Percentiles rank a stretch among this genome's conserved stretches.
Evolutionary conservation across 2,329 filamentous ascomycete species (phyloP).

Genomic region (Fusarium sp.): DNA sequence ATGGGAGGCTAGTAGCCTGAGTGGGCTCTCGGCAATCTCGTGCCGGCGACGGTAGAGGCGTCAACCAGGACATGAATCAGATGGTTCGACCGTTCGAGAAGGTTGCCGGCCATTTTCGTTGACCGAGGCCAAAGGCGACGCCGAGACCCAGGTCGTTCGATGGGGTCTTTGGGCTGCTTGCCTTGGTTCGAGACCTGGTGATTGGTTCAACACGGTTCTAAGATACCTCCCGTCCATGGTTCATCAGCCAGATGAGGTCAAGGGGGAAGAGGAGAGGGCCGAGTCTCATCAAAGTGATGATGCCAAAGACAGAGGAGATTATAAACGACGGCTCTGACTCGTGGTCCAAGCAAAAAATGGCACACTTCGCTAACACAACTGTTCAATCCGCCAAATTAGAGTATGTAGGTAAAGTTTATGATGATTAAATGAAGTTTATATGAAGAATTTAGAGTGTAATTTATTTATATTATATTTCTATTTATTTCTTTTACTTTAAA

Average conservation of each 20-base stretch:
- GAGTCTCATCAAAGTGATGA: background rate
- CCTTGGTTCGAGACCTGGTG: background rate
- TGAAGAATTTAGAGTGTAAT: too few species aligned
- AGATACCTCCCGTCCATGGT: slow-evolving; percentile 1
- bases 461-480: too few species aligned
- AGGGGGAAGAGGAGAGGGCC: slow-evolving; percentile 3
- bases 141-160: slow-evolving; percentile 21
- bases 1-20: background rate
- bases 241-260: slow-evolving; percentile 6
- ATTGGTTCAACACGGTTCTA: slow-evolving; percentile 21
- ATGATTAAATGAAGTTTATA: too few species aligned
- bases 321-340: background rate
- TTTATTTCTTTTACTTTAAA: too few species aligned
- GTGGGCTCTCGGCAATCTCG: slow-evolving; percentile 38
- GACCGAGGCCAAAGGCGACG: slow-evolving; percentile 29
- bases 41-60: slow-evolving; percentile 27
- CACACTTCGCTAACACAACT: too few species aligned
- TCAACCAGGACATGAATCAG: slow-evolving; percentile 23
- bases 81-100: slow-evolving; percentile 25
- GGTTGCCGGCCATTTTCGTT: slow-evolving; percentile 31
- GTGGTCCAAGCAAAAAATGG: too few species aligned
- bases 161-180: background rate
- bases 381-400: too few species aligned
- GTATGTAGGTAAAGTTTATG: too few species aligned
- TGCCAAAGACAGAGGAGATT: background rate